Conservation (phyloP, 106 monocot genomes). For the Apostasia shenzhenica region DNA sequence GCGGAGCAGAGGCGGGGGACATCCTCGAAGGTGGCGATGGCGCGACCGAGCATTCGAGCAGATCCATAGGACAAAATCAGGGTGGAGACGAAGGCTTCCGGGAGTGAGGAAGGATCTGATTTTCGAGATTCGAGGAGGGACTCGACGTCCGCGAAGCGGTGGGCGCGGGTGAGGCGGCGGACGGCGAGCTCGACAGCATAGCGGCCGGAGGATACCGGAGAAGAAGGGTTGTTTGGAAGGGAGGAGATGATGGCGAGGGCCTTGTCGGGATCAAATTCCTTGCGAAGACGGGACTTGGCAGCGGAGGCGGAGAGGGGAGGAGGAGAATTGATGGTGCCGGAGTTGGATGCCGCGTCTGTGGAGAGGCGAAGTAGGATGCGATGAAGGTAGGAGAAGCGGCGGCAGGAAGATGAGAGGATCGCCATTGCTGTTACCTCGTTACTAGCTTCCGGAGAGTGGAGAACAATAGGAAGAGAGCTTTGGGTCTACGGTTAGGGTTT, state of each 20-base stretch:
- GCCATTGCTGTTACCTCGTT: background rate
- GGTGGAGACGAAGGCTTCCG: conserved; percentile 40
- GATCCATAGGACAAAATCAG: conserved; percentile 47
- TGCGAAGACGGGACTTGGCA: conserved; percentile 20
- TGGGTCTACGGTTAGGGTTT: too few relatives aligned
- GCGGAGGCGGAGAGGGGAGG: conserved; percentile 7
- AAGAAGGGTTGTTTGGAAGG: background rate
- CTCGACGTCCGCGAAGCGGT: conserved; percentile 30
- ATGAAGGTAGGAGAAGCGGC: conserved; percentile 5
- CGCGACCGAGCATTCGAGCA: conserved; percentile 40
- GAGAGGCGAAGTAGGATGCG: conserved; percentile 15
- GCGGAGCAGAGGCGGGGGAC: conserved; percentile 15
- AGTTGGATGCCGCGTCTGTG: conserved; percentile 8
- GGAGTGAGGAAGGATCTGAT: background rate
- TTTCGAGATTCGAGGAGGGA: conserved; percentile 25
- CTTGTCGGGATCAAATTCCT: conserved; percentile 26
- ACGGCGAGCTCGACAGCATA: conserved; percentile 33
- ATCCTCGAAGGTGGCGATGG: conserved; percentile 36
- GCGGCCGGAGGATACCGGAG: conserved; percentile 20
- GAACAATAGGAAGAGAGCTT: too few relatives aligned
- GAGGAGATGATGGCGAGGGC: conserved; percentile 26
- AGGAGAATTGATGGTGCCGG: background rate
- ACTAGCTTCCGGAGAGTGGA: too few relatives aligned
- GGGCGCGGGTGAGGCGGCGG: conserved; percentile 37
- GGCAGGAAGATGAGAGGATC: background rate